Evolutionary conservation across 306 rosid genomes (phyloP), one percentile per base, ranked within the genome.

Genomic region (Dalbergia cochinchinensis): DNA sequence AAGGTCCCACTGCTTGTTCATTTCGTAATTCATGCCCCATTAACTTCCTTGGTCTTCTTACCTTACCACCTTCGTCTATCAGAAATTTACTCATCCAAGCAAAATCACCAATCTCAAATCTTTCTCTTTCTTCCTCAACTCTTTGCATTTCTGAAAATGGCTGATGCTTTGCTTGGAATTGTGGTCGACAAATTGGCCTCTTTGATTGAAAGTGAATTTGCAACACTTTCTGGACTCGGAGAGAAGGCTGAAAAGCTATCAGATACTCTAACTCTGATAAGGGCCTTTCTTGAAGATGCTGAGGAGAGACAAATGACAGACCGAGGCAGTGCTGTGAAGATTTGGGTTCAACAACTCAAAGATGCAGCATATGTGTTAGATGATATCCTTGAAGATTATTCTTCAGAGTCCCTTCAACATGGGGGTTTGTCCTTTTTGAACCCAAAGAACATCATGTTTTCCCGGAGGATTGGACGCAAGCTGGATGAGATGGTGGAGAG

Each of bases 231-330:
- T 44, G 78, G 68, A 41, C 42, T 59, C 42, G 18, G 22, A n/a
- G 4, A 47, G 55, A 72, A 35, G 35, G 18, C 35, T 35, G 19
- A 37, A 54, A 72, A 55, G 65, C 77, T 72, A 4, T 72, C 65
- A 72, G 16, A 0, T 4, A 35, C 50, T 45, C n/a, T 54, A 6
- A 14, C 4, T 35, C 2, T 37, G 51, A 55, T 71, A 31, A 54
- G 53, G 35, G 77, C 35, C 9, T 53, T 71, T 7, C 65, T 55
- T 54, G 65, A 71, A 71, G 50, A 71, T 71, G 65, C 76, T 5
- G 65, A 71, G 35, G 68, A 55, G 26, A 57, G 18, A 57, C 33
- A 57, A 57, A 7, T 18, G 22, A 57, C 12, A 8, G 22, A 19
- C 12, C 12, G 1, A 1, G 22, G 2, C 31, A 26, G 31, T 26